Conservation (phyloP, 805 yeast species). For the Cyberlindnera maritima region DNA sequence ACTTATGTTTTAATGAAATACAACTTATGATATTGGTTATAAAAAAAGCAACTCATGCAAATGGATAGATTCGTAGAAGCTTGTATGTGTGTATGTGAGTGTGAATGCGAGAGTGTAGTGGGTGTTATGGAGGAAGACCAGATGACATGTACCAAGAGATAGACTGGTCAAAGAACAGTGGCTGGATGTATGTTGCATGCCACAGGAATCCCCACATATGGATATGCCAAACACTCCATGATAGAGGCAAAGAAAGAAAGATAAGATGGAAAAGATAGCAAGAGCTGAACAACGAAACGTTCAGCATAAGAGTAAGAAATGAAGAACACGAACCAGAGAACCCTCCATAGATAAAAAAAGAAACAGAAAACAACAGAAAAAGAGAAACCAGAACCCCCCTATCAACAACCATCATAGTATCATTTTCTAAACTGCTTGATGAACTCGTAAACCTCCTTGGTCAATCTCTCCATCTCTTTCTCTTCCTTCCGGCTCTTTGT, state of each 20-base stretch:
- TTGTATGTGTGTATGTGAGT: background rate
- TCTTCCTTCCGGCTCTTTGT: conserved; percentile 23
- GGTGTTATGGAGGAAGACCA: background rate
- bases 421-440: conserved; percentile 22
- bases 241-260: too few relatives aligned
- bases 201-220: too few relatives aligned
- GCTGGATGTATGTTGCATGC: too few relatives aligned
- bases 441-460: conserved; percentile 24
- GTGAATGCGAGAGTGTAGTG: background rate
- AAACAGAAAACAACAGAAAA: background rate
- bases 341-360: background rate
- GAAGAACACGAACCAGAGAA: background rate
- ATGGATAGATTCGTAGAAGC: background rate
- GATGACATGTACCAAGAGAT: background rate
- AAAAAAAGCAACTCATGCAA: background rate
- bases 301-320: background rate
- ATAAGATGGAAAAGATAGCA: background rate
- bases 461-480: conserved; percentile 20
- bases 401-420: background rate
- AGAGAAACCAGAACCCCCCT: too few relatives aligned
- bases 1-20: background rate
- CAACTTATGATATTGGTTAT: background rate
- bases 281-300: background rate
- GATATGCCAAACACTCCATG: too few relatives aligned
- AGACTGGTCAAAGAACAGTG: too few relatives aligned